Conservation (phyloP, 2,329 filamentous ascomycete species). For the Laburnicola sp. region DNA sequence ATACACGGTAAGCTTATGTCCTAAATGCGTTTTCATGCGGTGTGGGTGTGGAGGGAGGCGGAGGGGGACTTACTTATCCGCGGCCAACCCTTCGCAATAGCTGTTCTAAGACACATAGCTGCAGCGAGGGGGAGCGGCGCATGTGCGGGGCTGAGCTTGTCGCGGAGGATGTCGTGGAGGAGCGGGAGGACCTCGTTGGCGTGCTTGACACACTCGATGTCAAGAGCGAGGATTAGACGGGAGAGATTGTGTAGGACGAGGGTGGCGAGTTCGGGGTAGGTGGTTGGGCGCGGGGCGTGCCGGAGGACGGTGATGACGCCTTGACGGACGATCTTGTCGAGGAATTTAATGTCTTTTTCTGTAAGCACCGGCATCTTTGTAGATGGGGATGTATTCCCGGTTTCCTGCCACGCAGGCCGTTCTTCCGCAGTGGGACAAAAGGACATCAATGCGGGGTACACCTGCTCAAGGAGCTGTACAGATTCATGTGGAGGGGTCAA, state of each 20-base stretch:
- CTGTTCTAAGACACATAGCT: background rate
- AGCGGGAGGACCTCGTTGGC: constrained; percentile 71
- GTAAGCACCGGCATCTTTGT: constrained; percentile 16
- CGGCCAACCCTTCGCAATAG: constrained; percentile 4
- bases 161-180: constrained; percentile 64
- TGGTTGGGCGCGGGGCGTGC: constrained; percentile 55
- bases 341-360: constrained; percentile 29
- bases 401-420: background rate
- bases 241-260: constrained; percentile 58
- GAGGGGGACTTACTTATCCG: background rate
- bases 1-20: background rate
- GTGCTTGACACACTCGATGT: constrained; percentile 67
- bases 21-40: too few relatives aligned
- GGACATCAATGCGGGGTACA: constrained; percentile 67
- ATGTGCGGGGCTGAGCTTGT: constrained; percentile 52
- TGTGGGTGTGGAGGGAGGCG: background rate
- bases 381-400: background rate
- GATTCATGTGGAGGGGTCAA: constrained; percentile 76
- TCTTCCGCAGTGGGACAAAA: constrained; percentile 47
- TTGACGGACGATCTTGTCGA: constrained; percentile 51
- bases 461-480: constrained; percentile 62
- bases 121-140: background rate
- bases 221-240: constrained; percentile 59
- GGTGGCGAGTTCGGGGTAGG: constrained; percentile 61
- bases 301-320: constrained; percentile 52